A percentile compares a stretch with the other conserved stretches of the same genome.
phyloP scores from a whole-genome alignment of 768 basidiomycete species.

The Boletus vermiculosoides region DNA sequence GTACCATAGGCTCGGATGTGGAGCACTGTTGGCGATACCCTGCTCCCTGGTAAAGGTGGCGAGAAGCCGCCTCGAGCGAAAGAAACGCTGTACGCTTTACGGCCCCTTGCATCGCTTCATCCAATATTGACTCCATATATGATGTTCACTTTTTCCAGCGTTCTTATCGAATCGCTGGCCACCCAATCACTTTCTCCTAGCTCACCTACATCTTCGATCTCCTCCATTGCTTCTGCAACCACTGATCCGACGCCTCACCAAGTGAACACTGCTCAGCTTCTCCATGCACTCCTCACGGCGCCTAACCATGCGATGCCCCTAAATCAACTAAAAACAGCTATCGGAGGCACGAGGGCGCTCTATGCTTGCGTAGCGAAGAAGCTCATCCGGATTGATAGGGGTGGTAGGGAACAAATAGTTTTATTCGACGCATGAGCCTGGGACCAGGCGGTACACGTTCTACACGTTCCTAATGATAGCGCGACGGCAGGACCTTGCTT shows the following conservation, averaged over 20 bases:
- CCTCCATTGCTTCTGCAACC: slow-evolving; percentile 40
- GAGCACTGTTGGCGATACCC: slow-evolving; percentile 60
- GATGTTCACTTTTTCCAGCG: slow-evolving; percentile 35
- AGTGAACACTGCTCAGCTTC: slow-evolving; percentile 65
- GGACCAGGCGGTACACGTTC: background rate
- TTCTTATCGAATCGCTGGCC: slow-evolving; percentile 57
- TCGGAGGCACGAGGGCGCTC: slow-evolving; percentile 61
- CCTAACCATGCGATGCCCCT: slow-evolving; percentile 59
- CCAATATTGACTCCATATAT: background rate
- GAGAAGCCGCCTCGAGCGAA: slow-evolving; percentile 50
- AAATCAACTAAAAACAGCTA: slow-evolving; percentile 57
- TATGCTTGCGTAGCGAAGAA: slow-evolving; percentile 83
- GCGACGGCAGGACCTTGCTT: background rate
- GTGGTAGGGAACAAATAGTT: slow-evolving; percentile 72
- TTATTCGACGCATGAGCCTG: slow-evolving; percentile 52
- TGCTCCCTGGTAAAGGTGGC: slow-evolving; percentile 51
- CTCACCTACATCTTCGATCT: slow-evolving; percentile 60
- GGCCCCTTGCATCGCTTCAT: background rate
- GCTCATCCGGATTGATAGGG: slow-evolving; percentile 72
- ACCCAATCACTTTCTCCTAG: slow-evolving; percentile 47
- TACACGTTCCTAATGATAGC: background rate
- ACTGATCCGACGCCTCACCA: slow-evolving; percentile 61
- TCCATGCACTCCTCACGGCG: slow-evolving; percentile 55
- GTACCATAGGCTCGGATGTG: slow-evolving; percentile 61
- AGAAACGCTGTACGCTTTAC: slow-evolving; percentile 57